Percentiles rank a stretch among this genome's conserved stretches.
phyloP scores from a whole-genome alignment of 2,329 filamentous ascomycete genomes.

The Hypoxylon sp. region DNA sequence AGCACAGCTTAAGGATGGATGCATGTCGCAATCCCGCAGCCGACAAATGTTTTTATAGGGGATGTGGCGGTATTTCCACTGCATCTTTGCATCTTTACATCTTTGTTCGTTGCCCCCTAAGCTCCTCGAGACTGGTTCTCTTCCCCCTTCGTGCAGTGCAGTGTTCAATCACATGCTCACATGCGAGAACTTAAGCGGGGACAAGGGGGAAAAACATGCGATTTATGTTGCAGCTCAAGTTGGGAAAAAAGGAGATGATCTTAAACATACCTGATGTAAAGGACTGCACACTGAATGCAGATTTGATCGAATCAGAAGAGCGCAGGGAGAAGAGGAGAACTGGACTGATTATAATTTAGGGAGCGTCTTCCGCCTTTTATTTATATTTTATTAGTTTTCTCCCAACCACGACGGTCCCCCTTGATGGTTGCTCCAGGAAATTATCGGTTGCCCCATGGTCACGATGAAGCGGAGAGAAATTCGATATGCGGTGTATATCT shows the following conservation, averaged over 20 bases:
- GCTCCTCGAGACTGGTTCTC: neutral
- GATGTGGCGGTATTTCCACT: neutral
- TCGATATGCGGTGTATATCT: constrained; percentile 35
- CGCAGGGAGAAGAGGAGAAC: constrained; percentile 13
- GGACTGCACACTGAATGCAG: too few species aligned
- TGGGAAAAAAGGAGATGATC: constrained; percentile 35
- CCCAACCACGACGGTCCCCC: constrained; percentile 8
- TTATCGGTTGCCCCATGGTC: constrained; percentile 30
- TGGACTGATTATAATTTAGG: constrained; percentile 7
- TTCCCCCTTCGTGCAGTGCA: neutral
- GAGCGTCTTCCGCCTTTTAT: constrained; percentile 31
- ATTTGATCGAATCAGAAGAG: constrained; percentile 16
- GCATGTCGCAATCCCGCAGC: too few species aligned
- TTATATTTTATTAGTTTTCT: too few species aligned
- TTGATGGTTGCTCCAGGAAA: constrained; percentile 30
- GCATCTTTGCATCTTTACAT: neutral
- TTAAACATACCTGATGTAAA: constrained; percentile 42
- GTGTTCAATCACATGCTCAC: constrained; percentile 36
- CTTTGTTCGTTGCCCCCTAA: neutral
- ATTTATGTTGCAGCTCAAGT: constrained; percentile 14
- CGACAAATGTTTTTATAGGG: too few species aligned
- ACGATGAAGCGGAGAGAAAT: constrained; percentile 31
- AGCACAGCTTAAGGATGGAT: too few species aligned
- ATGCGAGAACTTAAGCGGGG: constrained; percentile 29
- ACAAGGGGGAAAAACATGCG: constrained; percentile 16